phyloP scores from a whole-genome alignment of 129 eudicot genomes.

The Heracleum sosnowskyi region DNA sequence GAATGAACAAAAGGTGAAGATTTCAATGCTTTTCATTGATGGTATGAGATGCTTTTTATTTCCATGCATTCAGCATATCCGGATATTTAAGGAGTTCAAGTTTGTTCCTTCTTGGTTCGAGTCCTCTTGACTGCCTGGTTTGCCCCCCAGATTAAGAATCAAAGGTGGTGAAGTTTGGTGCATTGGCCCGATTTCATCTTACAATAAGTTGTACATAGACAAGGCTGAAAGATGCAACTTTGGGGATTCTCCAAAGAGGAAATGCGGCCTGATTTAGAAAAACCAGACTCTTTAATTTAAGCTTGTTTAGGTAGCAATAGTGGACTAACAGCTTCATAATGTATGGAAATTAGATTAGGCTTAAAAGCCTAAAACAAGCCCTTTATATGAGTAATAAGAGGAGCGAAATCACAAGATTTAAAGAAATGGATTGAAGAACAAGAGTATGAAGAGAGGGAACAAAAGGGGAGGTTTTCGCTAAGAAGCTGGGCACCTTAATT shows the following conservation, averaged over 20 bases:
- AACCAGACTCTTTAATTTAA: conserved; percentile 28
- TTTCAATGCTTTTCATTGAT: conserved; percentile 32
- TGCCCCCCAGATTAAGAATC: conserved; percentile 20
- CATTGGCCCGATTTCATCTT: too few relatives aligned
- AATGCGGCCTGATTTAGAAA: conserved; percentile 28
- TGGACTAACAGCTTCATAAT: conserved; percentile 29
- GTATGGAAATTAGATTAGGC: conserved; percentile 41
- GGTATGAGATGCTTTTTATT: conserved; percentile 29
- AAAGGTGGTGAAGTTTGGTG: conserved; percentile 30
- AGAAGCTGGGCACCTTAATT: conserved; percentile 57
- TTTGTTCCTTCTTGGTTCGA: conserved; percentile 3
- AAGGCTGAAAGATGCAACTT: conserved; percentile 16
- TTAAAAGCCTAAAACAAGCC: conserved; percentile 37
- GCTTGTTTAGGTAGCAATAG: conserved; percentile 37
- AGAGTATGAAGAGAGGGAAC: too few relatives aligned
- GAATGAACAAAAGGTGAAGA: too few relatives aligned
- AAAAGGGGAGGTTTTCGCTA: conserved; percentile 22
- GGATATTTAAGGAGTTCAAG: conserved; percentile 9
- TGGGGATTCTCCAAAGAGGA: not conserved
- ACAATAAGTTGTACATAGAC: too few relatives aligned
- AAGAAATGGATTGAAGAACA: conserved; percentile 33
- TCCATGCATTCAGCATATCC: conserved; percentile 16
- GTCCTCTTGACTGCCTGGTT: conserved; percentile 22
- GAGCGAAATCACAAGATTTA: conserved; percentile 26
- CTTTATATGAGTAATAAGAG: conserved; percentile 46